A percentile compares a stretch with the other conserved stretches of the same genome.
phyloP scores from a whole-genome alignment of 2,329 filamentous ascomycete species.

The Xylariomycetidae sp. region DNA sequence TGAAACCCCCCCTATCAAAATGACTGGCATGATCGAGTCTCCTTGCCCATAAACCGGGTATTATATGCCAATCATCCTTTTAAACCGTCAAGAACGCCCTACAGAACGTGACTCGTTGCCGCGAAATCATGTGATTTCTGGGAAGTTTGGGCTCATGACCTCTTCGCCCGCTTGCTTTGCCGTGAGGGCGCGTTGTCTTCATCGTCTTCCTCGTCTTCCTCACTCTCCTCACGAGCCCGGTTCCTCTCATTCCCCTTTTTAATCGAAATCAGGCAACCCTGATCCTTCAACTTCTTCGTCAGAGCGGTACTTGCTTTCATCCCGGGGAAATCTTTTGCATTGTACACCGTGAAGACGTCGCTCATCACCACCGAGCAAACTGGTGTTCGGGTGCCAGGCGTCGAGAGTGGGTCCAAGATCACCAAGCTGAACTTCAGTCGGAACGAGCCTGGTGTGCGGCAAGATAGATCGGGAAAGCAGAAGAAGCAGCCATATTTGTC shows the following conservation, averaged over 20 bases:
- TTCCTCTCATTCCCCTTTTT: conserved; percentile 76
- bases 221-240: conserved; percentile 35
- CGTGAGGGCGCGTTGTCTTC: conserved; percentile 17
- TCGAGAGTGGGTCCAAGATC: conserved; percentile 58
- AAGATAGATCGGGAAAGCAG: conserved; percentile 77
- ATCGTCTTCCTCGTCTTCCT: conserved; percentile 39
- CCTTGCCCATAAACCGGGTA: no score
- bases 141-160: conserved; percentile 18
- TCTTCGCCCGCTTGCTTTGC: conserved; percentile 20
- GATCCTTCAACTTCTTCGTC: conserved; percentile 68
- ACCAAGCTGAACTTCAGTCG: conserved; percentile 69
- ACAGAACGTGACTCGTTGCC: no score
- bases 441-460: conserved; percentile 70
- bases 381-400: conserved; percentile 45
- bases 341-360: conserved; percentile 72
- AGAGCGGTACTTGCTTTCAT: conserved; percentile 73
- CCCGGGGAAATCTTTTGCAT: conserved; percentile 79
- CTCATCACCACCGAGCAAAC: conserved; percentile 52
- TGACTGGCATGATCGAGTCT: conserved; percentile 1
- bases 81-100: no score
- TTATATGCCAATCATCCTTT: no score
- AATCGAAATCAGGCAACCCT: conserved; percentile 78
- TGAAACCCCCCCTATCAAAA: no score
- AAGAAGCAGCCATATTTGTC: conserved; percentile 75
- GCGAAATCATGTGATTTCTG: no score